A percentile compares a stretch with the other conserved stretches of the same genome.
Conservation (phyloP, 1,284 basidiomycete species). For the Rhodofomes roseus region DNA sequence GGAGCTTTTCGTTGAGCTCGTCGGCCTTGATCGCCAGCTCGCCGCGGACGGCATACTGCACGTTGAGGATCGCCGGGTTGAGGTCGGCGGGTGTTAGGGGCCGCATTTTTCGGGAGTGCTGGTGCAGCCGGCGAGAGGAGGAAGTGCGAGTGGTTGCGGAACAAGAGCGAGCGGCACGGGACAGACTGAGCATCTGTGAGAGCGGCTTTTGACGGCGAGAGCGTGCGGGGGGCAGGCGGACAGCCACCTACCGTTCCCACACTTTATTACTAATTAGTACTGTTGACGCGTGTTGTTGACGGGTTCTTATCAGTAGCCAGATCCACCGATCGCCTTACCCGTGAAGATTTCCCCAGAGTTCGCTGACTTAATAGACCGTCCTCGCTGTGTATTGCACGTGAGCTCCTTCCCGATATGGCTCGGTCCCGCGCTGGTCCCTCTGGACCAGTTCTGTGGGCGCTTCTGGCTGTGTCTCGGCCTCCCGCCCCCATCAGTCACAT, state of each 20-base stretch:
- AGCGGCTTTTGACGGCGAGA: neutral
- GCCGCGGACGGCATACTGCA: conserved; percentile 96
- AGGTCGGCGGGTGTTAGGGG: conserved; percentile 58
- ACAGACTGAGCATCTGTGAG: neutral
- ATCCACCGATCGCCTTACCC: too few relatives aligned
- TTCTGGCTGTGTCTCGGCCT: too few relatives aligned
- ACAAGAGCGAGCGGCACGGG: neutral
- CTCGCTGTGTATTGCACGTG: too few relatives aligned
- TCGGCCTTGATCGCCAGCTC: conserved; percentile 96
- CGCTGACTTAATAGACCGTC: too few relatives aligned
- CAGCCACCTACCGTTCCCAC: neutral
- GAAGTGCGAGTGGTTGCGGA: neutral
- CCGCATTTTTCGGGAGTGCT: conserved; percentile 39
- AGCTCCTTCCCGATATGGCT: too few relatives aligned
- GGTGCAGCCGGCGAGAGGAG: neutral
- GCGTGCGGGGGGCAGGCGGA: neutral
- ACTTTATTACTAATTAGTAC: too few relatives aligned
- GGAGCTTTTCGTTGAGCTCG: conserved; percentile 70
- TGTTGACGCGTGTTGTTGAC: too few relatives aligned
- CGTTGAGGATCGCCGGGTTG: conserved; percentile 85
- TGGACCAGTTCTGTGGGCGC: too few relatives aligned
- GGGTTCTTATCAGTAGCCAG: too few relatives aligned
- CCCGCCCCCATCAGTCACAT: too few relatives aligned
- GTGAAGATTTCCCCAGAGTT: too few relatives aligned
- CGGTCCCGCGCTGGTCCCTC: too few relatives aligned